Percentiles rank a stretch among this genome's conserved stretches.
phyloP scores from a whole-genome alignment of 805 yeast species.

The Candida bentonensis region DNA sequence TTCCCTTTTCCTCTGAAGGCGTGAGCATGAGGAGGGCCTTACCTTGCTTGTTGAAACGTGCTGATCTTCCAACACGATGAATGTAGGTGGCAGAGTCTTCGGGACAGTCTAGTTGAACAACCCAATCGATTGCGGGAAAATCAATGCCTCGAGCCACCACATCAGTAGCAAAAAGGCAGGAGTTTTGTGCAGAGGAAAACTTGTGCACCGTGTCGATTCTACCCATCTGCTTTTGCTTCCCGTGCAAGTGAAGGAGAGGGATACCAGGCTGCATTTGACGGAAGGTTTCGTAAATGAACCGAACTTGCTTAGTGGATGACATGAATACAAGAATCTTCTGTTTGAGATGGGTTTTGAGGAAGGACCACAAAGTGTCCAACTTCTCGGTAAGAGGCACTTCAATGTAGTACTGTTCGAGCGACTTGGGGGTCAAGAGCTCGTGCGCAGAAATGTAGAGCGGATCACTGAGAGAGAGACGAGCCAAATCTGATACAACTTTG shows the following conservation, averaged over 20 bases:
- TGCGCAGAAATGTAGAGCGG: constrained; percentile 48
- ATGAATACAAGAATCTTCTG: constrained; percentile 69
- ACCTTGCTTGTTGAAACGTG: constrained; percentile 76
- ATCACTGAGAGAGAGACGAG: constrained; percentile 55
- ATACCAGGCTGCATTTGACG: constrained; percentile 86
- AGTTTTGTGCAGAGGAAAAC: constrained; percentile 64
- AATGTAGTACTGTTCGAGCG: constrained; percentile 72
- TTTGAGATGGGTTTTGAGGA: constrained; percentile 70
- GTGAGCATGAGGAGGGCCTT: constrained; percentile 70
- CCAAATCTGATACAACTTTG: constrained; percentile 67
- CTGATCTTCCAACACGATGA: constrained; percentile 83
- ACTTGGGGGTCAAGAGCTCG: constrained; percentile 49
- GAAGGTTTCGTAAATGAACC: constrained; percentile 76
- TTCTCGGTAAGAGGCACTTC: constrained; percentile 64
- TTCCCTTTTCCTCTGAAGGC: constrained; percentile 70
- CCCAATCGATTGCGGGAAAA: constrained; percentile 91
- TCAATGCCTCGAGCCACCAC: constrained; percentile 87
- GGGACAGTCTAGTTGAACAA: constrained; percentile 83
- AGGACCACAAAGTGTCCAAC: constrained; percentile 73
- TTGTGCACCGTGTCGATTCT: constrained; percentile 69
- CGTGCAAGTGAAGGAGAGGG: constrained; percentile 71
- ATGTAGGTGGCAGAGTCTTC: constrained; percentile 82
- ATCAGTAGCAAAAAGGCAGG: constrained; percentile 80
- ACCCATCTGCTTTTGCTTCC: constrained; percentile 83
- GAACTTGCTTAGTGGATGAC: constrained; percentile 83